Base-by-base conservation (phyloP, 31 red algal genomes). In the Odonthalia washingtoniensis region DNA sequence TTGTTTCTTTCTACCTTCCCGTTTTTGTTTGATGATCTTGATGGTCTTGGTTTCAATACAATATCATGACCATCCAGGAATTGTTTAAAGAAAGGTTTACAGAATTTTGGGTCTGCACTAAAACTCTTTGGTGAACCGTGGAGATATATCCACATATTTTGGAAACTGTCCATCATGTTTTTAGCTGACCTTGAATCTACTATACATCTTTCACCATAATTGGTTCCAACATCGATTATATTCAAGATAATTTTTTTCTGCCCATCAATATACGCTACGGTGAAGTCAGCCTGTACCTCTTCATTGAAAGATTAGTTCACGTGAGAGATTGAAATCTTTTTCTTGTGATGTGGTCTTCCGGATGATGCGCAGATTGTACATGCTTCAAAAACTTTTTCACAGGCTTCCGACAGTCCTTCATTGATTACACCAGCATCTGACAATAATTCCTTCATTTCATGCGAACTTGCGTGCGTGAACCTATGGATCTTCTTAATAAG, bases 1-100 rank as follows among this genome's bases (percentile, higher is more conserved):
- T 77, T 34, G 14, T 44, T 77, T 40, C 80, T 36, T 39, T 83
- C 80, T 40, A 83, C 80, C 21, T n/a, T 69, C 18, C 80, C 80
- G 27, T 33, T 69, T 40, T 83, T 83, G 43, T 83, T 83, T 42
- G 66, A 63, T 28, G 61, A 31, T 26, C 80, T 53, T 4, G 63
- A 28, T 24, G 80, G 60, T 17, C 80, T 26, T 24, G 80, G 31
- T 35, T 40, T 66, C 35, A 66, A 69, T 39, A 27, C 63, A 33
- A 83, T 83, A 32, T 43, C 61, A 63, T 83, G 80, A 18, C 28
- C 53, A 21, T 18, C 40, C 35, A 69, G 35, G 61, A 83, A 37
- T 26, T 21, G 24, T 26, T 63, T 26, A 31, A 83, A 36, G 35
- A 37, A 31, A 28, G 18, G 31, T 42, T 43, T 38, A 43, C 69